Base-by-base conservation (phyloP, 306 rosid genomes). In the Myrica gale region DNA sequence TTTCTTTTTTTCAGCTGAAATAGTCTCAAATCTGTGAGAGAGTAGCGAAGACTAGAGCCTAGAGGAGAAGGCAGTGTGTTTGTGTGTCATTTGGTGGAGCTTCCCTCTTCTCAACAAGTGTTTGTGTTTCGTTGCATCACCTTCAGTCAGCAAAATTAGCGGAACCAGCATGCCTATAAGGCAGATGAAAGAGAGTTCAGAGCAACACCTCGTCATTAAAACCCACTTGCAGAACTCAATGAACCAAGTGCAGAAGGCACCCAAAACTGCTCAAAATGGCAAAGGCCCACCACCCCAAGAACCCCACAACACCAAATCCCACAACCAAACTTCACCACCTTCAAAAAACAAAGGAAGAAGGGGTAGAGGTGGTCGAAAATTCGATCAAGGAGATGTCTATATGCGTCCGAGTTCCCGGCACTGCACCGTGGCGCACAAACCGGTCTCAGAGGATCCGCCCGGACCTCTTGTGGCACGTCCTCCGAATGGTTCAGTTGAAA, bases 181-280 rank as follows among this genome's bases (percentile, higher is more conserved):
- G 86, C 96, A 82, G 71, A 92, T 92, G 98, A 95, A 91, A 63
- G 99, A 95, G 80, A 87, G 92, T 89, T 84, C 98, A 46, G 98
- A 92, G 83, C 99, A 95, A 66, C 99, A 89, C 84, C 87, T 92
- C 74, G 97, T 92, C 84, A 88, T 95, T 87, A 90, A 92, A 88
- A 75, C 96, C 86, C 90, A 95, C 69, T 68, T 90, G 47, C 97
- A 88, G 68, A 92, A 88, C 89, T 71, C 88, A 43, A 85, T 80
- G 89, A 89, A 87, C 81, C 81, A 85, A 16, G 73, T 78, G 55
- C 91, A 87, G 84, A 88, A 90, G 72, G 83, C 84, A 51, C 85
- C 90, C 9, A 95, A 88, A 82, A 80, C 93, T 73, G 82, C 86
- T 62, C 97, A 90, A 79, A 95, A 90, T 84, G 91, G 93, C 16